Evolutionary conservation across 108 stramenopile species (phyloP).

Genomic region (Cyclostephanos invisitatus): DNA sequence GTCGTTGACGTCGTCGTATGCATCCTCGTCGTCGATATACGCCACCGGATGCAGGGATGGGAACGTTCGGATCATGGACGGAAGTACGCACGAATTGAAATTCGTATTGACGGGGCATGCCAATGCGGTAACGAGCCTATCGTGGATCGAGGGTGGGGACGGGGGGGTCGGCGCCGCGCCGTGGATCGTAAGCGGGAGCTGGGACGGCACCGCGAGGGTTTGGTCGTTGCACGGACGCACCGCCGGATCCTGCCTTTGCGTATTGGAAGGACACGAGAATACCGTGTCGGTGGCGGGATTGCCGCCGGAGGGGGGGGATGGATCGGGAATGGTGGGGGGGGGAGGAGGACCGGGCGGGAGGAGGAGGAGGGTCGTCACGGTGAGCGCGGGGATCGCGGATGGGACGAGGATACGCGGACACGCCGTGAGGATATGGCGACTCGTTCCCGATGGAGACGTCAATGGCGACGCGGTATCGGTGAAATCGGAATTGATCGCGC

Average conservation of each 20-base stretch:
- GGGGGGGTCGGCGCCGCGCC: not conserved
- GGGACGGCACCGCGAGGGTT: constrained; percentile 88
- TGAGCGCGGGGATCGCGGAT: constrained; percentile 77
- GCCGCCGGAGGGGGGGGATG: constrained; percentile 14
- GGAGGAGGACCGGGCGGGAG: too few species aligned
- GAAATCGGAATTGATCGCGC: constrained; percentile 37
- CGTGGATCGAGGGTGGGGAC: constrained; percentile 34
- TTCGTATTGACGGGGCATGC: constrained; percentile 67
- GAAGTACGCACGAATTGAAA: constrained; percentile 44
- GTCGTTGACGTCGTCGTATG: not conserved
- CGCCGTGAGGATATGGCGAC: constrained; percentile 71
- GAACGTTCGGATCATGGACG: constrained; percentile 71
- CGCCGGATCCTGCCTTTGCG: constrained; percentile 49
- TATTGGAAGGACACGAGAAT: constrained; percentile 80
- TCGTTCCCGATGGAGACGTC: constrained; percentile 12
- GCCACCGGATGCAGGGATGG: constrained; percentile 82
- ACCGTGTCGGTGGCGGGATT: constrained; percentile 75
- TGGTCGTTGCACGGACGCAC: constrained; percentile 51
- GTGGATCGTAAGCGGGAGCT: constrained; percentile 73
- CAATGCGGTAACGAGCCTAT: constrained; percentile 80
- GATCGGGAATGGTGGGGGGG: not conserved
- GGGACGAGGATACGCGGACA: constrained; percentile 66
- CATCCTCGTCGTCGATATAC: constrained; percentile 25
- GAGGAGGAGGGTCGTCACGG: constrained; percentile 60
- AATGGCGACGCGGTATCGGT: constrained; percentile 7